Conservation (phyloP, 1,139 yeast genomes). For the Debaryomyces coudertii region DNA sequence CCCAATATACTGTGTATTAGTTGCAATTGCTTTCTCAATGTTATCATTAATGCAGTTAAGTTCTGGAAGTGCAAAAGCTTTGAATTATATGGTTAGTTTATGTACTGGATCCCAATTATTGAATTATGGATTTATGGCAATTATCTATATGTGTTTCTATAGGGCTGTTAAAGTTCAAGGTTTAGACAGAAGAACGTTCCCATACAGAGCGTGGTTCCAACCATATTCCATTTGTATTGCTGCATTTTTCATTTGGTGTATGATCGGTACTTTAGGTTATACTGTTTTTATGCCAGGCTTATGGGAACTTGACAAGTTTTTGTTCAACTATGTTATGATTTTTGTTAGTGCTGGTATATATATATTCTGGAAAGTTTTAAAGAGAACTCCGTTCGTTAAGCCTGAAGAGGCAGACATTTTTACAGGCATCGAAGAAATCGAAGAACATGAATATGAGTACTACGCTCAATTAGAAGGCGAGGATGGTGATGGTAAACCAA, state of each 20-base stretch:
- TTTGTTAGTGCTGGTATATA: conserved; percentile 37
- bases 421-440: conserved; percentile 43
- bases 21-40: conserved; percentile 36
- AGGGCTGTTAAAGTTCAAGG: conserved; percentile 56
- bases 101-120: conserved; percentile 81
- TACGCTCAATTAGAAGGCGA: conserved; percentile 30
- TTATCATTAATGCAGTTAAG: conserved; percentile 29
- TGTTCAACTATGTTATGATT: conserved; percentile 46
- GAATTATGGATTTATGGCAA: conserved; percentile 65
- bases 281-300: conserved; percentile 38
- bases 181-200: conserved; percentile 31
- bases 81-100: conserved; percentile 74
- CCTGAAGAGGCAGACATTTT: conserved; percentile 36
- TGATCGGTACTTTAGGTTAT: conserved; percentile 46
- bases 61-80: conserved; percentile 56
- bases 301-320: conserved; percentile 38
- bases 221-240: conserved; percentile 37
- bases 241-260: conserved; percentile 33
- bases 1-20: conserved; percentile 53
- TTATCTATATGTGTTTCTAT: conserved; percentile 62
- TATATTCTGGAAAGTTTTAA: conserved; percentile 38
- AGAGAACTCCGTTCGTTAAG: conserved; percentile 31
- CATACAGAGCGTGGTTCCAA: conserved; percentile 37
- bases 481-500: conserved; percentile 6
- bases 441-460: conserved; percentile 47